A percentile compares a stretch with the other conserved stretches of the same genome.
Conservation (phyloP, 2,329 filamentous ascomycete species). For the Aulographum hederae region DNA sequence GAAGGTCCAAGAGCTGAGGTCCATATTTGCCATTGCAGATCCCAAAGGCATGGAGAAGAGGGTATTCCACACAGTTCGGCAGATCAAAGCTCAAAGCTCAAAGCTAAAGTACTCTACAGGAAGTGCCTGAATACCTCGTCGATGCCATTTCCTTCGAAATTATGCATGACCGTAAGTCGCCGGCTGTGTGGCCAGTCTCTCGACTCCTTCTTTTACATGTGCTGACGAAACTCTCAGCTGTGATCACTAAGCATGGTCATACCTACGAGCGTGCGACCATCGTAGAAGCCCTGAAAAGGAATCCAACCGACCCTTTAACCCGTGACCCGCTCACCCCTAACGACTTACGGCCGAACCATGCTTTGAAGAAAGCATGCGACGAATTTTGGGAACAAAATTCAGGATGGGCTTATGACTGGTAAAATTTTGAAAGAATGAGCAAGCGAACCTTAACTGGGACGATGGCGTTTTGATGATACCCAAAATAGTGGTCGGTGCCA, state of each 20-base stretch:
- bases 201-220: too few relatives aligned
- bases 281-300: conserved; percentile 64
- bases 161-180: conserved; percentile 44
- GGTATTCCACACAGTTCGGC: conserved; percentile 4
- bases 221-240: conserved; percentile 23
- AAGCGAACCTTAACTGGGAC: neutral
- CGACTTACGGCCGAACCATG: conserved; percentile 68
- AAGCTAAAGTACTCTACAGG: too few relatives aligned
- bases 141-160: conserved; percentile 60
- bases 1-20: conserved; percentile 24
- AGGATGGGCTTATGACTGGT: conserved; percentile 89
- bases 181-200: too few relatives aligned
- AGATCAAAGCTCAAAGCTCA: conserved; percentile 6
- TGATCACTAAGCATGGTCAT: conserved; percentile 61
- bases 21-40: conserved; percentile 27
- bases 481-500: too few relatives aligned
- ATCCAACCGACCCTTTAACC: conserved; percentile 65
- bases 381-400: conserved; percentile 66
- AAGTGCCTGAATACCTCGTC: conserved; percentile 58
- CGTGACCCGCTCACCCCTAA: conserved; percentile 48
- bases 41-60: conserved; percentile 22
- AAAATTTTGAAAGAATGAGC: conserved; percentile 6
- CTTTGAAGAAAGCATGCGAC: conserved; percentile 62
- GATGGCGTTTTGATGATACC: neutral
- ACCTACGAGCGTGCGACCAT: conserved; percentile 80